phyloP scores from a whole-genome alignment of 768 basidiomycete genomes.

The Naganishia onofrii region DNA sequence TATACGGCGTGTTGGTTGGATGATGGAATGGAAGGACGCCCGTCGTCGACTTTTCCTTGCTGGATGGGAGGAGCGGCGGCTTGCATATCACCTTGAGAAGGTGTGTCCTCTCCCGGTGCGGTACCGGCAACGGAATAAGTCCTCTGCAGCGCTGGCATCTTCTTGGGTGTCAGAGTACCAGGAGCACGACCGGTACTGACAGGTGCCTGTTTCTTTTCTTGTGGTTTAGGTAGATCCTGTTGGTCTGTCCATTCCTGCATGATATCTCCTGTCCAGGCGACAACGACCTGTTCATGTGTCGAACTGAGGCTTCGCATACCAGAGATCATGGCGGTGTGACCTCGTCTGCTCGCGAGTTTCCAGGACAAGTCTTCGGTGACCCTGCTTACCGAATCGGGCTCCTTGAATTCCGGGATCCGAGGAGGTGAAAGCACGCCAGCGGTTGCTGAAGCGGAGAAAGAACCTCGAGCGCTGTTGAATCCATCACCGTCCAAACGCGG shows the following conservation, averaged over 20 bases:
- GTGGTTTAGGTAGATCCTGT: constrained; percentile 31
- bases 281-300: constrained; percentile 83
- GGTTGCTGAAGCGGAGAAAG: constrained; percentile 29
- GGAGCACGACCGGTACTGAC: constrained; percentile 16
- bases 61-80: background rate
- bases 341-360: constrained; percentile 74
- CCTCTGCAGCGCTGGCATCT: constrained; percentile 13
- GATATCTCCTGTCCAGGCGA: constrained; percentile 94
- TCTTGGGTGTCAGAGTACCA: constrained; percentile 12
- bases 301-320: constrained; percentile 80
- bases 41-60: constrained; percentile 53
- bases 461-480: background rate
- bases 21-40: constrained; percentile 6
- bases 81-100: constrained; percentile 12
- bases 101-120: constrained; percentile 27
- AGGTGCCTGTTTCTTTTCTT: constrained; percentile 52
- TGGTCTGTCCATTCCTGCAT: constrained; percentile 53
- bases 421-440: constrained; percentile 63
- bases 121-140: constrained; percentile 22
- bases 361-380: constrained; percentile 57
- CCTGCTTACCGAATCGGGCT: constrained; percentile 54
- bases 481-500: constrained; percentile 32
- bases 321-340: constrained; percentile 91
- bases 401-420: constrained; percentile 67
- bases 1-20: constrained; percentile 36